Evolutionary conservation across 148 eudicot species (phyloP).

Genomic region (Rhododendron griersonianum): DNA sequence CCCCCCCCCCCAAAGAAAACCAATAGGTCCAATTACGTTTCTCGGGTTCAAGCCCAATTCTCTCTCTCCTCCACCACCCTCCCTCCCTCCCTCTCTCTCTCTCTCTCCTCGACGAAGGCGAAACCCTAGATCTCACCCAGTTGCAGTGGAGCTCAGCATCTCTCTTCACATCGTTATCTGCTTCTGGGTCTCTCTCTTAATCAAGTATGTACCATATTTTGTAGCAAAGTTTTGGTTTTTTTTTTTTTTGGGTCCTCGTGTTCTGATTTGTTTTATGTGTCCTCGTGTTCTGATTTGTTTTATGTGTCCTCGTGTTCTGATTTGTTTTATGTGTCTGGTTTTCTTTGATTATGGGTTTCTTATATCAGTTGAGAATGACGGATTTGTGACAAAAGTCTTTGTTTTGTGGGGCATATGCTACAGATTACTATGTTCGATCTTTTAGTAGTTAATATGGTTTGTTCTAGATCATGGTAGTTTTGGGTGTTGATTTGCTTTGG

Average conservation of each 20-base stretch:
- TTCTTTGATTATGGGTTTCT: background rate
- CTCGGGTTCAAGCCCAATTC: conserved; percentile 31
- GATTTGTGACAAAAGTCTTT: background rate
- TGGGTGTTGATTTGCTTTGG: conserved; percentile 3
- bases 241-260: background rate
- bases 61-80: conserved; percentile 11
- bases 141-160: conserved; percentile 8
- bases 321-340: background rate
- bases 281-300: background rate
- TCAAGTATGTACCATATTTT: background rate
- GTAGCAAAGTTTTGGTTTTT: background rate
- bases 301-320: background rate
- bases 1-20: background rate
- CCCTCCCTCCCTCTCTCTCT: background rate
- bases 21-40: conserved; percentile 17
- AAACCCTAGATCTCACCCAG: conserved; percentile 27
- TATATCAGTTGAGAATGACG: background rate
- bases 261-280: background rate
- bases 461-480: background rate
- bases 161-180: background rate
- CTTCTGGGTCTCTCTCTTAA: background rate
- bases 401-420: background rate
- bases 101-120: conserved; percentile 4
- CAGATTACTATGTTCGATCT: background rate
- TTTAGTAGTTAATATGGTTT: background rate